phyloP scores from a whole-genome alignment of 345 rosid species.

The Alliaria petiolata region DNA sequence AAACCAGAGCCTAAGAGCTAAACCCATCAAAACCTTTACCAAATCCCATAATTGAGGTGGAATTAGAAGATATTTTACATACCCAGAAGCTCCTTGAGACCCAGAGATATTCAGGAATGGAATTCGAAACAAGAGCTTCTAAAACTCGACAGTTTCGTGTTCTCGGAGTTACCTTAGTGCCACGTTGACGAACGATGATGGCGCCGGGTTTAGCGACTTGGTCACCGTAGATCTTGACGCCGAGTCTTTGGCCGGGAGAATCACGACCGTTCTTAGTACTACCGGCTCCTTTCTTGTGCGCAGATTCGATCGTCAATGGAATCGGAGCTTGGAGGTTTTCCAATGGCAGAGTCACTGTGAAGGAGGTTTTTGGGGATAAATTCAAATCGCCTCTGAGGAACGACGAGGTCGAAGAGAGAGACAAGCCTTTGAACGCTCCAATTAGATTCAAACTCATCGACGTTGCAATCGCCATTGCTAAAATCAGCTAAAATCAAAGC shows the following conservation, averaged over 20 bases:
- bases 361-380: constrained; percentile 26
- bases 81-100: background rate
- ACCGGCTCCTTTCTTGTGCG: constrained; percentile 98
- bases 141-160: background rate
- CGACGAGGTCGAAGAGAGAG: constrained; percentile 54
- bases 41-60: background rate
- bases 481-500: background rate
- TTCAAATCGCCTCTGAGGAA: constrained; percentile 53
- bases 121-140: no score
- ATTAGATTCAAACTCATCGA: constrained; percentile 51
- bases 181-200: constrained; percentile 91
- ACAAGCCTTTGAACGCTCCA: constrained; percentile 62
- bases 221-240: constrained; percentile 90
- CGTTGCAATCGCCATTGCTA: constrained; percentile 38
- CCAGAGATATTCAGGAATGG: no score
- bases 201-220: constrained; percentile 93
- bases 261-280: constrained; percentile 99
- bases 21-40: background rate
- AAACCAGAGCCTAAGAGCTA: background rate
- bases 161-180: constrained; percentile 66
- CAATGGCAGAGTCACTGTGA: constrained; percentile 39
- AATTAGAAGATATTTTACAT: background rate
- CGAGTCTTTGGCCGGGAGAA: constrained; percentile 80
- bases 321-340: constrained; percentile 35
- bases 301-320: constrained; percentile 71